phyloP scores from a whole-genome alignment of 2,329 filamentous ascomycete genomes.

The Salinomyces thailandicus region DNA sequence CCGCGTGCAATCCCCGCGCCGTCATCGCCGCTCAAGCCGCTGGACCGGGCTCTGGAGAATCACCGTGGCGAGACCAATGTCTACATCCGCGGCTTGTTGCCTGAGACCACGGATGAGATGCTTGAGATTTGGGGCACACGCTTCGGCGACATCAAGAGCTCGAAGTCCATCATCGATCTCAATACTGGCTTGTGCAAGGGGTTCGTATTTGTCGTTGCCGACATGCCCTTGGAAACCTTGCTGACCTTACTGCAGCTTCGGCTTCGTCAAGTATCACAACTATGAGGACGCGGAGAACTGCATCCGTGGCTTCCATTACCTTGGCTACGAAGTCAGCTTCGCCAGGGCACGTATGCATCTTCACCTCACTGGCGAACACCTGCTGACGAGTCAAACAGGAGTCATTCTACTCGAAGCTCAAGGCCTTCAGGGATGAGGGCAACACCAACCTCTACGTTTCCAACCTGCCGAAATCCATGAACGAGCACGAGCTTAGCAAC shows the following conservation, averaged over 20 bases:
- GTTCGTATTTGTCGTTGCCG: no score
- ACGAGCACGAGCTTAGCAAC: conserved; percentile 70
- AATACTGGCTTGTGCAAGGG: conserved; percentile 92
- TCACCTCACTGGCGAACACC: conserved; percentile 15
- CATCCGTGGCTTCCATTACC: conserved; percentile 86
- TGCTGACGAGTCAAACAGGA: conserved; percentile 47
- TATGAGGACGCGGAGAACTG: conserved; percentile 86
- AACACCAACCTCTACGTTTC: conserved; percentile 98
- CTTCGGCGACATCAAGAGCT: conserved; percentile 90
- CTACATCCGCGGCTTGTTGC: conserved; percentile 92
- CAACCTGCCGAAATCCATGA: conserved; percentile 85
- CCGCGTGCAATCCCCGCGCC: conserved; percentile 84
- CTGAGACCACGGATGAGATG: conserved; percentile 88
- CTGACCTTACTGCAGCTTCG: conserved; percentile 56
- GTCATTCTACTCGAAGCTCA: conserved; percentile 91
- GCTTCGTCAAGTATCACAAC: conserved; percentile 90
- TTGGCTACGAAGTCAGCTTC: conserved; percentile 96
- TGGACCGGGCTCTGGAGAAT: conserved; percentile 91
- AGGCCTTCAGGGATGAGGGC: conserved; percentile 81
- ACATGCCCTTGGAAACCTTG: conserved; percentile 4
- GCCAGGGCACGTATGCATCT: conserved; percentile 50
- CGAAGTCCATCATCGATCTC: conserved; percentile 96
- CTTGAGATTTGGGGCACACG: conserved; percentile 71
- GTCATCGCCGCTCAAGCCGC: conserved; percentile 73
- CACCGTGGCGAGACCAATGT: conserved; percentile 93